phyloP scores from a whole-genome alignment of 306 rosid genomes.

The Abrus precatorius region DNA sequence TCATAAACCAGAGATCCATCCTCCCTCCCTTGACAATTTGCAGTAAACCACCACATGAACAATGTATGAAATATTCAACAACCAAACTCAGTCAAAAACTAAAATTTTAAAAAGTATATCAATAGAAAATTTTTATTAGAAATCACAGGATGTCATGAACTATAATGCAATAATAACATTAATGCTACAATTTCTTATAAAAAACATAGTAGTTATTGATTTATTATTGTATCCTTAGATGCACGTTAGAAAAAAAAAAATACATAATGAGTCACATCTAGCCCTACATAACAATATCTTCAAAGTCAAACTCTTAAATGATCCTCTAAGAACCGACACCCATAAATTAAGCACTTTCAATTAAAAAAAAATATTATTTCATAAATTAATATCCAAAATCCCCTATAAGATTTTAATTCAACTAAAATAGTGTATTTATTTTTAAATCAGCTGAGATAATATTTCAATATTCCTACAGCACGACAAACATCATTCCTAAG shows the following conservation, averaged over 20 bases:
- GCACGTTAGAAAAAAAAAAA: too few species aligned
- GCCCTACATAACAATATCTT: neutral
- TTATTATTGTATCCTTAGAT: too few species aligned
- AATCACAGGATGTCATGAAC: too few species aligned
- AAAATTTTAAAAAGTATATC: too few species aligned
- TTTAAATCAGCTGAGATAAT: neutral
- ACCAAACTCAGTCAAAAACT: too few species aligned
- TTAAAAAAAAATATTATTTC: neutral
- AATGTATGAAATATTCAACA: neutral
- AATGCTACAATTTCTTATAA: too few species aligned
- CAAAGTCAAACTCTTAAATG: neutral
- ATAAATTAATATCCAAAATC: slow-evolving; percentile 5
- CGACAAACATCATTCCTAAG: neutral
- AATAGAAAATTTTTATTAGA: too few species aligned
- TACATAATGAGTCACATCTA: neutral
- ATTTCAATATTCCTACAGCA: slow-evolving; percentile 21
- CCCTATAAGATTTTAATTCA: neutral
- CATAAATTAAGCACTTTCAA: neutral
- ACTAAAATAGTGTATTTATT: neutral
- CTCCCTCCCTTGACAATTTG: neutral
- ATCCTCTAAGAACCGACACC: neutral
- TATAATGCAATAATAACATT: too few species aligned
- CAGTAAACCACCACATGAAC: neutral
- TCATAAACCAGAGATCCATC: neutral
- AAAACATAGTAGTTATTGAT: too few species aligned